Base-by-base conservation (phyloP, 495 filamentous ascomycete species). In the Annulohypoxylon maeteangense region DNA sequence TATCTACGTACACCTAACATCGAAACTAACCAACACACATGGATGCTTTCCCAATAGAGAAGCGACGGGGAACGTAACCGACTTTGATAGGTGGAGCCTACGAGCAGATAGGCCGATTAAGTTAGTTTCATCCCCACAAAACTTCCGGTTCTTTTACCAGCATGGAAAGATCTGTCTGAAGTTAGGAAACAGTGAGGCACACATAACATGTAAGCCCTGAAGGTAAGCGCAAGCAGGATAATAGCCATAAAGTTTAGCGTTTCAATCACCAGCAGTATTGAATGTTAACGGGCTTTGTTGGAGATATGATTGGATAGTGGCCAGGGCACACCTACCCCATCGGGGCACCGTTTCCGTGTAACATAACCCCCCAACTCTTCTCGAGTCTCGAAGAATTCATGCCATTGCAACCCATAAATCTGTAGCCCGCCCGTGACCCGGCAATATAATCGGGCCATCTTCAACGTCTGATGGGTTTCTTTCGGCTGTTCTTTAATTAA, bases 341-440 rank as follows among this genome's bases (percentile, higher is more conserved):
- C n/a, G 18, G 36, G 58, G 14, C 51, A 32, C 31, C 32, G 16
- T 47, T 34, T 47, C 69, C 63, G 69, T 67, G 69, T 67, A 67
- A 67, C 69, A 58, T 20, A 45, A 56, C 57, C 65, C 36, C 32
- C 56, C 45, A 48, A 48, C 67, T 55, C 44, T 40, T 61, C 38
- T 25, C n/a, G 23, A 70, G 51, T 71, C 62, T 71, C 67, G 40
- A 57, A 54, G 32, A 27, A 4, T 62, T 71, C 51, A 67, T 71
- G 57, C 54, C 32, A 65, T 42, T 65, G 62, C 20, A 58, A 65
- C 62, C 51, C 48, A 51, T 45, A 20, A 23, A 31, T 48, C n/a
- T 27, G 22, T 29, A 16, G 4, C 20, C 20, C 31, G 12, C 22
- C 40, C 44, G 53, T 66, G 54, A 65, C 62, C 38, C 25, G 36